A percentile compares a stretch with the other conserved stretches of the same genome.
These are phyloP conservation scores for Oryza meridionalis DNA, from an alignment of 176 grass and related monocot genomes.

Conservation along the genomic window DNA sequence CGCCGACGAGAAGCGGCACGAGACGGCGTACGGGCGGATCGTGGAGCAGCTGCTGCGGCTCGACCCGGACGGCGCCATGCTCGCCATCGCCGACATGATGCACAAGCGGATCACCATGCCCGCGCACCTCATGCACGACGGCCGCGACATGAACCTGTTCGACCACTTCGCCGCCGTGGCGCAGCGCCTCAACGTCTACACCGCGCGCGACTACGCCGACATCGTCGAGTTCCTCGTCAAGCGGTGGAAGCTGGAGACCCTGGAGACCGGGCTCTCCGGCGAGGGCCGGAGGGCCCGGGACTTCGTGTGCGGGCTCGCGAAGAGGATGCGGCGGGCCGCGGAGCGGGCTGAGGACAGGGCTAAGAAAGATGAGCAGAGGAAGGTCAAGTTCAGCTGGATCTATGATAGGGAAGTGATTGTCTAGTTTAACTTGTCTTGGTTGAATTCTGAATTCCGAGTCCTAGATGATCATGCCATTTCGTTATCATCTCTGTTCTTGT, in stretches of 20 bases:
- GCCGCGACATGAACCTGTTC: constrained; percentile 69
- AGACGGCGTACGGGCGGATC: constrained; percentile 79
- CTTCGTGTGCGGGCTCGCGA: constrained; percentile 76
- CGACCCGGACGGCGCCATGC: constrained; percentile 75
- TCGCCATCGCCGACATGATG: constrained; percentile 96
- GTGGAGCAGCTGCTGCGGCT: constrained; percentile 82
- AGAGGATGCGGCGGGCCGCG: constrained; percentile 69
- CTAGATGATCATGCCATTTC: background rate
- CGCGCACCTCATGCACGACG: constrained; percentile 97
- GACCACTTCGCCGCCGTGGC: constrained; percentile 82
- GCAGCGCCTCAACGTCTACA: constrained; percentile 78
- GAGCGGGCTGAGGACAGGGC: constrained; percentile 74
- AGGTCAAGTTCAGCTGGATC: constrained; percentile 81
- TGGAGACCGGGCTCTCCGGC: constrained; percentile 62
- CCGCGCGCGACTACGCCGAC: constrained; percentile 75
- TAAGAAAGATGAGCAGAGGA: constrained; percentile 54
- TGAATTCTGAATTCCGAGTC: background rate
- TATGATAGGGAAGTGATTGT: constrained; percentile 68
- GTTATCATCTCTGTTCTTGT: constrained; percentile 9
- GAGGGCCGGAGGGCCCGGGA: constrained; percentile 78
- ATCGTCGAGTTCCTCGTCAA: constrained; percentile 91
- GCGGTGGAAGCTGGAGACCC: constrained; percentile 67
- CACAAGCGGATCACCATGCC: constrained; percentile 98
- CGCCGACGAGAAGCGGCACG: constrained; percentile 98
- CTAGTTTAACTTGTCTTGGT: constrained; percentile 8